Conservation (phyloP, 179 eudicot genomes). For the Spinacia oleracea region DNA sequence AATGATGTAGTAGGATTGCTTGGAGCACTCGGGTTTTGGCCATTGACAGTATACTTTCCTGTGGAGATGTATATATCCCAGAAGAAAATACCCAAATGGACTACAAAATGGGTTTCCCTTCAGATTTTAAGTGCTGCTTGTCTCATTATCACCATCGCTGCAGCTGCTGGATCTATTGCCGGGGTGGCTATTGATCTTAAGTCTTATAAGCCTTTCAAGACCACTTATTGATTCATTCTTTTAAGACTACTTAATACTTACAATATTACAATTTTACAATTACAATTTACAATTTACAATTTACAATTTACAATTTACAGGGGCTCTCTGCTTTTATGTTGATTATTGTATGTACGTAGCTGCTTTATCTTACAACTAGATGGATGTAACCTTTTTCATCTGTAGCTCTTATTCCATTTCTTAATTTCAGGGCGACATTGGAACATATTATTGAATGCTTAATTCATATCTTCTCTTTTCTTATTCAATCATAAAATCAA, state of each 20-base stretch:
- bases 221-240: conserved; percentile 28
- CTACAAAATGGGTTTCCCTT: conserved; percentile 38
- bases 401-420: not conserved
- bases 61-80: conserved; percentile 42
- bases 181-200: conserved; percentile 36
- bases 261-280: too few relatives aligned
- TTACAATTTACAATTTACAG: too few relatives aligned
- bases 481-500: too few relatives aligned
- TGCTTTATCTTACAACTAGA: not conserved
- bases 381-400: not conserved
- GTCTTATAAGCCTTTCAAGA: conserved; percentile 39
- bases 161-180: conserved; percentile 42
- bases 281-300: too few relatives aligned
- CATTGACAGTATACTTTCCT: conserved; percentile 46
- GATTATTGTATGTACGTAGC: conserved; percentile 1
- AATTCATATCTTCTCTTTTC: too few relatives aligned
- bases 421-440: not conserved
- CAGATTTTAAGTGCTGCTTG: conserved; percentile 42
- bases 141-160: conserved; percentile 33
- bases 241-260: too few relatives aligned
- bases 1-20: conserved; percentile 44
- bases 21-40: conserved; percentile 51
- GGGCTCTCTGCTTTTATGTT: not conserved
- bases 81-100: conserved; percentile 40
- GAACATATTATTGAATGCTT: too few relatives aligned